Base-by-base conservation (phyloP, 805 yeast genomes). In the Yamadazyma ubonensis region DNA sequence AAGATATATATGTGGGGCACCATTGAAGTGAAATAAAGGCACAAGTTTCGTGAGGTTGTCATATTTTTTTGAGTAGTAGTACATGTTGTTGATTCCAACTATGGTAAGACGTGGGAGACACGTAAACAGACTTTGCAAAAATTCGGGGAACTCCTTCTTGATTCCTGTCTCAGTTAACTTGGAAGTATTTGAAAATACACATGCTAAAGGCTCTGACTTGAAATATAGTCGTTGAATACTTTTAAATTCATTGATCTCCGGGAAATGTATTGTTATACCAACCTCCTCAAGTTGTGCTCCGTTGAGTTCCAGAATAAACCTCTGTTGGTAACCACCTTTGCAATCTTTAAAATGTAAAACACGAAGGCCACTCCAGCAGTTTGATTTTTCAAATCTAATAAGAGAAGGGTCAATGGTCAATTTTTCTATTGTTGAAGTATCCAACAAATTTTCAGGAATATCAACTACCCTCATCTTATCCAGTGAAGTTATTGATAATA, bases 1-100 rank as follows among this genome's bases (percentile, higher is more conserved):
- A 12, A 29, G 21, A 42, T 41, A 45, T 49, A 41, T 33, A 5
- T 19, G 17, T 5, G 9, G 15, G 9, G 15, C n/a, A 17, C 10
- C 10, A n/a, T 16, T 17, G 11, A 16, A 5, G 16, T 21, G 21
- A 17, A 16, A 29, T 16, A 29, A 21, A 29, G 21, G 33, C 6
- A 17, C 5, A 6, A 29, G 17, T n/a, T 29, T 29, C 6, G 8
- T 4, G 17, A 14, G 18, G 22, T 25, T 32, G 14, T 32, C 35
- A n/a, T 16, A 21, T 11, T 21, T 19, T 32, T 21, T 17, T 12
- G 20, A 15, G 27, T 32, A 32, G 23, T 32, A 32, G 7, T 20
- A 14, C 14, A n/a, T 17, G 20, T 21, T 11, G 15, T 16, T 3
- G n/a, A 32, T 32, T 4, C 35, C 35, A 12, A 12, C 11, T 5